A percentile compares a stretch with the other conserved stretches of the same genome.
Evolutionary conservation across 2,329 filamentous ascomycete species (phyloP).

Genomic region (Aspergillus novoparasiticus): DNA sequence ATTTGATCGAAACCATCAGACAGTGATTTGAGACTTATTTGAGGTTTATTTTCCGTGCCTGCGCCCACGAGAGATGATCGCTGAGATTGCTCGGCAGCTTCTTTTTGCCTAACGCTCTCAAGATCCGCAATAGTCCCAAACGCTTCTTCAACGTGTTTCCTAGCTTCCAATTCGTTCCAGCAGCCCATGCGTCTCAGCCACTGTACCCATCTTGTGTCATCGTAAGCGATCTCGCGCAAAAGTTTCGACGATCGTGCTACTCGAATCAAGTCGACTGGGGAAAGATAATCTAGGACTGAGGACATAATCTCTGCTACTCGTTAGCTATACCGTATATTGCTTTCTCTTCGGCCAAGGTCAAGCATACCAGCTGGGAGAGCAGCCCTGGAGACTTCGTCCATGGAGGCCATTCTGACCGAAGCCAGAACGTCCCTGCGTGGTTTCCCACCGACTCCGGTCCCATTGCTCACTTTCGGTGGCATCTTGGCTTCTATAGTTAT

Average conservation of each 20-base stretch:
- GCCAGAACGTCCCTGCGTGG: conserved; percentile 64
- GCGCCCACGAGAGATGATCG: conserved; percentile 17
- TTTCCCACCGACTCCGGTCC: conserved; percentile 32
- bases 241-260: conserved; percentile 83
- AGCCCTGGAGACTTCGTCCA: conserved; percentile 72
- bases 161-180: conserved; percentile 88
- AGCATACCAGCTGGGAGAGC: conserved; percentile 76
- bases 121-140: conserved; percentile 37
- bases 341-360: not conserved
- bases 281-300: conserved; percentile 84
- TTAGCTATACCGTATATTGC: conserved; percentile 23
- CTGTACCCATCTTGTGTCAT: conserved; percentile 93
- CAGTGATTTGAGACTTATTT: conserved; percentile 36
- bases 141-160: conserved; percentile 75
- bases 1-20: conserved; percentile 82
- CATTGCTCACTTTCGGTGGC: conserved; percentile 54
- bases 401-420: conserved; percentile 76
- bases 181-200: conserved; percentile 82
- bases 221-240: conserved; percentile 97
- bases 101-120: conserved; percentile 31
- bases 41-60: conserved; percentile 20
- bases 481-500: conserved; percentile 35
- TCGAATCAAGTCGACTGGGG: conserved; percentile 79
- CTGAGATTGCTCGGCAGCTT: conserved; percentile 21
- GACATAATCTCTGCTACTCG: conserved; percentile 73